Base-by-base conservation (phyloP, 1,139 yeast genomes). In the Suhomyces wounanorum region DNA sequence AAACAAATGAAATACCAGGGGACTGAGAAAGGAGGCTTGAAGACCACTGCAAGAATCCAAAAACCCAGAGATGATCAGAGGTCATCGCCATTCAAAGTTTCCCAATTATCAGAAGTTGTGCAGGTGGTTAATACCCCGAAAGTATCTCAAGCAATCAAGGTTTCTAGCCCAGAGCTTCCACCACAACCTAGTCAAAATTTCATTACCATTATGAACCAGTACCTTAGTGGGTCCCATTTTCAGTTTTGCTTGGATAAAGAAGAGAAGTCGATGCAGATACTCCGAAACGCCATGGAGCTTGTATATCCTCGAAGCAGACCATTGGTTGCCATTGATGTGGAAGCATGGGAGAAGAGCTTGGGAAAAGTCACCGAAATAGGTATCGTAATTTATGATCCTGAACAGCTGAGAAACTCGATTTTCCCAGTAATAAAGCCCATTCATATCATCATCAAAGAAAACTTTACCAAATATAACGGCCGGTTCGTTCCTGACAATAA, bases 321-420 rank as follows among this genome's bases (percentile, higher is more conserved):
- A 17, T 50, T 65, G 36, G 62, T 65, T 11, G 55, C 65, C 8
- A 55, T 65, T 17, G 68, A 65, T 41, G 61, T 64, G 18, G 68
- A 65, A 51, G 68, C 67, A 9, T 64, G 57, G 50, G 68, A 65
- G 40, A 43, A 54, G 31, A 45, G 50, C n/a, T 55, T 52, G 23
- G 49, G 39, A 11, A 52, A 52, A 23, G 57, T 65, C 16, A 64
- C 68, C 1, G 68, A 65, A 48, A 56, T 65, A 16, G 68, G 68
- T 2, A 49, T 64, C 10, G 58, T 63, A 23, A 52, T 64, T 14
- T 63, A 63, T 47, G 68, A 65, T 43, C 66, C 68, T 6, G 40
- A 36, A 23, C 47, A 47, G 26, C 65, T 58, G 53, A 41, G 49
- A 40, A 53, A 52, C 31, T 54, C 62, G 45, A 26, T 53, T 11